These are phyloP conservation scores for Sugiyamaella valdiviana DNA, from an alignment of 805 yeast species.

Conservation along the genomic window DNA sequence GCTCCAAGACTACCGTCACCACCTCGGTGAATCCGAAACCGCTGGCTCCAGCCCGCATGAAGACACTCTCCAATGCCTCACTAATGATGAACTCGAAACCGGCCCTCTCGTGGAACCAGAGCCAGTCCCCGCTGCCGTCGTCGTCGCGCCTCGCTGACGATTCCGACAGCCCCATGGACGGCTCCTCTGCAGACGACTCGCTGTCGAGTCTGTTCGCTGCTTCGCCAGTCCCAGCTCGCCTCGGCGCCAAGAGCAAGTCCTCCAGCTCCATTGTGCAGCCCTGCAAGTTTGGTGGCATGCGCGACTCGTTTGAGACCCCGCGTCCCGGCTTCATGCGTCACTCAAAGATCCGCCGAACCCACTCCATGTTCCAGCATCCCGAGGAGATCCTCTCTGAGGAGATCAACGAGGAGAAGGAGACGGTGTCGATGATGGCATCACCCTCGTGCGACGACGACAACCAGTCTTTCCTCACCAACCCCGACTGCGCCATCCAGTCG, in stretches of 20 bases:
- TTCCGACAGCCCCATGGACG: not conserved
- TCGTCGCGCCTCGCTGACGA: not conserved
- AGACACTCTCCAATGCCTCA: constrained; percentile 20
- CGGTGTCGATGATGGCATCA: constrained; percentile 18
- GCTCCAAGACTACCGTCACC: constrained; percentile 2
- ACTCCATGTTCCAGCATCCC: constrained; percentile 62
- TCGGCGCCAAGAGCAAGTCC: not conserved
- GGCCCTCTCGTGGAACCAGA: not conserved
- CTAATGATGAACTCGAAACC: constrained; percentile 14
- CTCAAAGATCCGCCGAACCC: constrained; percentile 51
- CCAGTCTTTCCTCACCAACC: constrained; percentile 18
- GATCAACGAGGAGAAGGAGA: constrained; percentile 29
- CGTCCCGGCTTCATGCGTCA: constrained; percentile 7
- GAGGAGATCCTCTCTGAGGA: constrained; percentile 40
- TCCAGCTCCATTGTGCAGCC: constrained; percentile 1
- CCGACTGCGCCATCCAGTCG: constrained; percentile 34
- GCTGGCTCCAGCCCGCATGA: constrained; percentile 8
- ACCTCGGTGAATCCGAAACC: constrained; percentile 8
- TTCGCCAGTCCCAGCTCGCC: constrained; percentile 15
- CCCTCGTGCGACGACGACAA: constrained; percentile 18
- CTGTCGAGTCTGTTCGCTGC: constrained; percentile 7
- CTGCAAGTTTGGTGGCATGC: not conserved
- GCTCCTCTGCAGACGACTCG: constrained; percentile 1
- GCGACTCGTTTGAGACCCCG: constrained; percentile 8
- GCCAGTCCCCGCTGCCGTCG: not conserved